Base-by-base conservation (phyloP, 1,284 basidiomycete genomes). In the Amylostereum chailletii region DNA sequence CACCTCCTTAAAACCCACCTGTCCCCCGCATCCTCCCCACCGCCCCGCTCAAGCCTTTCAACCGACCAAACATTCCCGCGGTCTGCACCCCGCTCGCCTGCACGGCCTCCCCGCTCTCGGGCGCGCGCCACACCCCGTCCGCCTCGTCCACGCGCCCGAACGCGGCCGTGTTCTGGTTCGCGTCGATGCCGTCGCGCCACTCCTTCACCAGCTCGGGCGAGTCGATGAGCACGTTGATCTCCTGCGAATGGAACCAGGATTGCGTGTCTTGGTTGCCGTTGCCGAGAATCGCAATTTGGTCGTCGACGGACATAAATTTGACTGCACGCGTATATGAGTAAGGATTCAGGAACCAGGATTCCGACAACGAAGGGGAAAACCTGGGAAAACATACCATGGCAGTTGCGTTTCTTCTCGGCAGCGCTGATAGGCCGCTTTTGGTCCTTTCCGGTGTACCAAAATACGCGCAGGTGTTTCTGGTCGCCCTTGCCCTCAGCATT, bases 181-280 rank as follows among this genome's bases (percentile, higher is more conserved):
- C 65, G 31, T 76, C 60, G 19, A 90, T 69, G 1, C 76, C 77
- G 43, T 76, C 72, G 63, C 79, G 74, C 80, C 86, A 85, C 55
- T 84, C 83, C 37, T 62, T 57, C 40, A 83, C 79, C 47, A 86
- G 71, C 51, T 73, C 67, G 33, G 71, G 60, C 27, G 71, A 78
- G 62, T 90, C 86, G 45, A 90, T 71, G 75, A 90, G 79, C 51
- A 88, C 71, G 61, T 90, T 89, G 58, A 83, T 76, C 61, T 90
- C 87, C 56, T 86, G 82, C 39, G 78, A 19, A 82, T 90, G 88
- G 71, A 79, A 89, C 83, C 86, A 88, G 11, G 76, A 79, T 61
- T 88, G 84, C n/a, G 77, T 78, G 56, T 82, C 82, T 56, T 80
- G 79, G 59, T 84, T 85, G 5, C 82, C 81, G 50, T 77, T 83